These are phyloP conservation scores for Acmispon strigosus DNA, from an alignment of 306 rosid species.

Conservation along the genomic window DNA sequence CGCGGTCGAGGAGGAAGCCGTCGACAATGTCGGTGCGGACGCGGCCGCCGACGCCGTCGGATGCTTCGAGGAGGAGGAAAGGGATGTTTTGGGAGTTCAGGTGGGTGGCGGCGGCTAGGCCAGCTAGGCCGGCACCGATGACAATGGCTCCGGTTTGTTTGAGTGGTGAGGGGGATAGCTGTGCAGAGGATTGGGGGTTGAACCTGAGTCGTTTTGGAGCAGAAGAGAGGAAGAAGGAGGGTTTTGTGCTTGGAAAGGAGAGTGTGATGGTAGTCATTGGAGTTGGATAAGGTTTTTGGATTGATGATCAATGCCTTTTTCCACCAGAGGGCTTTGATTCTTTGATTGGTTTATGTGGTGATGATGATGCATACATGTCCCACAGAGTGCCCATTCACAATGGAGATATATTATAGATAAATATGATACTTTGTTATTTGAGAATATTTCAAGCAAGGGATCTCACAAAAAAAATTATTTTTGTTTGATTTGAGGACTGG, in stretches of 20 bases:
- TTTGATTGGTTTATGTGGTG: background rate
- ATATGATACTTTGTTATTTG: too few species aligned
- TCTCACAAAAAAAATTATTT: background rate
- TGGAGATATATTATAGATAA: too few species aligned
- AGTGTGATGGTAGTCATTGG: constrained; percentile 34
- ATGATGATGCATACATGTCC: background rate
- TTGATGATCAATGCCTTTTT: background rate
- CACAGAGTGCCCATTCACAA: background rate
- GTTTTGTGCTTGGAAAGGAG: constrained; percentile 23
- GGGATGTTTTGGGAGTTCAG: constrained; percentile 62
- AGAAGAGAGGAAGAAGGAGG: constrained; percentile 18
- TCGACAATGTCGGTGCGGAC: constrained; percentile 68
- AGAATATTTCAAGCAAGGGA: too few species aligned
- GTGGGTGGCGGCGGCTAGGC: constrained; percentile 73
- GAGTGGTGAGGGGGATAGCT: constrained; percentile 16
- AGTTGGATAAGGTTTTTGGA: constrained; percentile 43
- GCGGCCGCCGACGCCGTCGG: constrained; percentile 74
- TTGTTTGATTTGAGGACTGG: background rate
- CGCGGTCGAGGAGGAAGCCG: constrained; percentile 80
- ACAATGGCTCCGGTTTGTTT: constrained; percentile 42
- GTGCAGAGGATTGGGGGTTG: constrained; percentile 34
- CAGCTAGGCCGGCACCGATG: constrained; percentile 85
- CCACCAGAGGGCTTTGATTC: background rate
- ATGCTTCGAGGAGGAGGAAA: constrained; percentile 68
- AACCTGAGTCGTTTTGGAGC: constrained; percentile 27